Base-by-base conservation (phyloP, 768 basidiomycete species). In the Cystobasidium onofrii region DNA sequence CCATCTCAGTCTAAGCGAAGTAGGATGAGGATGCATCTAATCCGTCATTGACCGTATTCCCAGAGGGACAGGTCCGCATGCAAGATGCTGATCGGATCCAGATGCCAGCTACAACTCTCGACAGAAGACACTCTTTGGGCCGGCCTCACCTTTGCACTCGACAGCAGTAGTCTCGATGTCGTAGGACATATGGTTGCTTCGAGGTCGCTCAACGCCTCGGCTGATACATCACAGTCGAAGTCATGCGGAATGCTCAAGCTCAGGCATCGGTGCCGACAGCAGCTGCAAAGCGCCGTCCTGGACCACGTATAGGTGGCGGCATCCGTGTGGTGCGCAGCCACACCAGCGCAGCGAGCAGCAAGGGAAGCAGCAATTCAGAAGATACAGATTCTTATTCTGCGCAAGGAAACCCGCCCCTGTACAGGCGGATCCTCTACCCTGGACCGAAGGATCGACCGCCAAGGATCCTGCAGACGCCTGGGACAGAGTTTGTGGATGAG, bases 401-500 rank as follows among this genome's bases (percentile, higher is more conserved):
- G 2, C 46, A 15, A 9, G 46, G 18, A 50, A 7, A 7, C 4
- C 9, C 57, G 25, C 63, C 31, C 12, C 33, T 64, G 12, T 64
- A 64, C 33, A 4, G 39, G 20, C 63, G 63, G 3, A 39, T 64
- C 18, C 43, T 64, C 6, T 64, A 41, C 27, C 63, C 63, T 6
- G 43, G 43, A 31, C 13, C 27, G 25, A 46, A 39, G 3, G 63
- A 64, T 18, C 10, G 7, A 13, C 63, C 63, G 10, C 63, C 63
- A 27, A 4, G 63, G 6, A 64, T 64, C 31, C 39, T 64, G 25
- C 2, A 12, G 13, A 64, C 33, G 7, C 13, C 31, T n/a, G 63
- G 63, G 2, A 64, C 63, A 64, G 70, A 72, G 17, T 13, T 25
- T 2, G 50, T 79, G 57, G 77, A 77, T 41, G 70, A 66, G 0